Conservation (phyloP, 176 grass and related monocot genomes). For the Cymbopogon citratus region DNA sequence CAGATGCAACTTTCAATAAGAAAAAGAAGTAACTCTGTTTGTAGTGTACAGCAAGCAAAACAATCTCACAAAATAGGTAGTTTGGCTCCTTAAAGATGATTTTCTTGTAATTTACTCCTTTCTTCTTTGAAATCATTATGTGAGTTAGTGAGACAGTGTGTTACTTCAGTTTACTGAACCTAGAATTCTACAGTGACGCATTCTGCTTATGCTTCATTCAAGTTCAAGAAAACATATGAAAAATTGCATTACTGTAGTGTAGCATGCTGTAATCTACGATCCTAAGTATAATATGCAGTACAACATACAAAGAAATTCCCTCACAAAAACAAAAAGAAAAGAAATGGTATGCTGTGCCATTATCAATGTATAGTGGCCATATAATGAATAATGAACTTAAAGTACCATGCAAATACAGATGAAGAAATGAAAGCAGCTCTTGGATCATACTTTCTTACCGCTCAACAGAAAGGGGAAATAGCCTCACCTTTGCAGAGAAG, state of each 20-base stretch:
- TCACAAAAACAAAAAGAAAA: not conserved
- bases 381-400: not conserved
- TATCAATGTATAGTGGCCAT: not conserved
- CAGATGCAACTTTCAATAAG: no score
- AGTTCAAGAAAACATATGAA: not conserved
- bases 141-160: no score
- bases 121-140: no score
- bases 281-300: not conserved
- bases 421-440: not conserved
- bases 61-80: no score
- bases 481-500: not conserved
- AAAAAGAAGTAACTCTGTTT: no score
- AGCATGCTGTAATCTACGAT: not conserved
- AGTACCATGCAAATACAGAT: not conserved
- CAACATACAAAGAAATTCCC: not conserved
- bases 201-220: no score
- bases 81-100: no score
- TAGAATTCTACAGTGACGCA: no score
- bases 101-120: no score
- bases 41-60: no score
- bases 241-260: not conserved
- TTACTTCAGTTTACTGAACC: no score
- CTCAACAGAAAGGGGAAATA: not conserved
- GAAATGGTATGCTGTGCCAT: not conserved
- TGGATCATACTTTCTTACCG: not conserved